These are phyloP conservation scores for Mariannaea sp. DNA, from an alignment of 2,329 filamentous ascomycete species.

Conservation along the genomic window DNA sequence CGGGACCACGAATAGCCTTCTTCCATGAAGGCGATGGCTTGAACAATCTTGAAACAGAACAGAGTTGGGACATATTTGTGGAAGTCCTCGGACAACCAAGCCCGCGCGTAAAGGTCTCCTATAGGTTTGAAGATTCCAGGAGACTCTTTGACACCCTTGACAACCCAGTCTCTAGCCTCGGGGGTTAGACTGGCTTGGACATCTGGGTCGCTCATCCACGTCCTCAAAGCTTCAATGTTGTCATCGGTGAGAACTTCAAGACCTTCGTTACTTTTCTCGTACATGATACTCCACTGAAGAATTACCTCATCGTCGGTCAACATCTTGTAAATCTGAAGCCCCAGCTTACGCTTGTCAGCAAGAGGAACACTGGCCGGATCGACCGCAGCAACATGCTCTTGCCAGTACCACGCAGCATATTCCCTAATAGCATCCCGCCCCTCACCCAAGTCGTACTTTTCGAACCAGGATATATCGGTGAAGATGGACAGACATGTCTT, in stretches of 20 bases:
- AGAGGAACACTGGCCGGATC: slow-evolving; percentile 36
- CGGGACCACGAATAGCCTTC: slow-evolving; percentile 46
- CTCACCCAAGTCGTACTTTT: slow-evolving; percentile 33
- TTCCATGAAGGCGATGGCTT: slow-evolving; percentile 47
- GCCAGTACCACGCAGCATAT: slow-evolving; percentile 53
- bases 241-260: slow-evolving; percentile 47
- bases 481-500: slow-evolving; percentile 48
- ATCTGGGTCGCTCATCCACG: slow-evolving; percentile 44
- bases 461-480: slow-evolving; percentile 41
- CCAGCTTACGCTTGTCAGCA: slow-evolving; percentile 42
- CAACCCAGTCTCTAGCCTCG: slow-evolving; percentile 41
- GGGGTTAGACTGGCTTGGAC: slow-evolving; percentile 38
- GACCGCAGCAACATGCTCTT: slow-evolving; percentile 46
- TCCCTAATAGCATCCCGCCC: slow-evolving; percentile 42
- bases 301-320: slow-evolving; percentile 45
- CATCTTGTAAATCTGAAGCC: slow-evolving; percentile 43
- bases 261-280: slow-evolving; percentile 49
- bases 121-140: slow-evolving; percentile 45
- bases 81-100: slow-evolving; percentile 45
- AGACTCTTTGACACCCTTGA: slow-evolving; percentile 31
- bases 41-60: slow-evolving; percentile 51
- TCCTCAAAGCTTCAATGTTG: slow-evolving; percentile 44
- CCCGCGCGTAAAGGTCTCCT: slow-evolving; percentile 45
- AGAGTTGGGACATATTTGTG: slow-evolving; percentile 46
- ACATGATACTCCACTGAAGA: slow-evolving; percentile 48